Percentiles rank a stretch among this genome's conserved stretches.
These are phyloP conservation scores for Phyllosticta paracitricarpa DNA, from an alignment of 2,329 filamentous ascomycete species.

Conservation along the genomic window DNA sequence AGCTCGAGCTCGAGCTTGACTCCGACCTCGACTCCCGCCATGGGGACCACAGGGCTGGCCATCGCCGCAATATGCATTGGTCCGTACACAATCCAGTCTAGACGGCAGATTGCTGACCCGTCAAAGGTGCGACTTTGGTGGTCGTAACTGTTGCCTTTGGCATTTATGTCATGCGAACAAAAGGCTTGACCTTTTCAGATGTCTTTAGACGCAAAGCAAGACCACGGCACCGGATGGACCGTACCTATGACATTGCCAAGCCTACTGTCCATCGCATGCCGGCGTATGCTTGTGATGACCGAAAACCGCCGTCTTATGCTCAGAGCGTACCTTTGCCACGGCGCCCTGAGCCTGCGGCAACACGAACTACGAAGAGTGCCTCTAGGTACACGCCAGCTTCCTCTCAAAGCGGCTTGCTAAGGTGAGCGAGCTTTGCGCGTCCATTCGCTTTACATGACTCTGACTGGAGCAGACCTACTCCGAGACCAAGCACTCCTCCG, in stretches of 20 bases:
- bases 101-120: not conserved
- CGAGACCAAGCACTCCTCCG: conserved; percentile 11
- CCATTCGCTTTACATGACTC: conserved; percentile 13
- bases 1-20: conserved; percentile 3
- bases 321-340: conserved; percentile 13
- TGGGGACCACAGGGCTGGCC: not conserved
- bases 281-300: conserved; percentile 1
- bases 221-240: conserved; percentile 1
- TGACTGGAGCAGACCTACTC: not conserved
- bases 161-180: conserved; percentile 28
- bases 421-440: not conserved
- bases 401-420: not conserved
- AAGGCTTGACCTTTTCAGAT: conserved; percentile 21
- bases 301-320: not conserved
- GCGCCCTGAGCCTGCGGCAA: conserved; percentile 14
- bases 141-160: conserved; percentile 27
- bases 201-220: not conserved
- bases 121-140: conserved; percentile 28
- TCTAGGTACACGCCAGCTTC: not conserved
- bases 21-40: not conserved
- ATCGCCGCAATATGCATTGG: not conserved
- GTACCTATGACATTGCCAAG: conserved; percentile 6
- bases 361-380: conserved; percentile 13
- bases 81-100: not conserved
- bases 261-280: conserved; percentile 1